phyloP scores from a whole-genome alignment of 1,139 yeast genomes.

The Saccharomyces pastorianus region DNA sequence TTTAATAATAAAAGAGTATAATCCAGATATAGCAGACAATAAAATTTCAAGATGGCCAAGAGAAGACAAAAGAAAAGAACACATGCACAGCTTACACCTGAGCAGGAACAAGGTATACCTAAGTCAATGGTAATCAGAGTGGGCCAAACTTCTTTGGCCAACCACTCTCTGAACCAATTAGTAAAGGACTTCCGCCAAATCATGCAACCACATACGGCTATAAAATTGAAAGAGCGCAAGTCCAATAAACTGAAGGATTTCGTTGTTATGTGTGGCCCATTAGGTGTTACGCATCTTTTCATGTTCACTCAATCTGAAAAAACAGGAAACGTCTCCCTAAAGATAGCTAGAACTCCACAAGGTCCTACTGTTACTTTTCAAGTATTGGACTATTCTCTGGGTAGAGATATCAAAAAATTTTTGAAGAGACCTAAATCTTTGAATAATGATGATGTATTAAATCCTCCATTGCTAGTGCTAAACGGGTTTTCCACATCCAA shows the following conservation, averaged over 20 bases:
- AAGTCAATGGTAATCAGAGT: conserved; percentile 87
- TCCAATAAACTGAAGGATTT: conserved; percentile 82
- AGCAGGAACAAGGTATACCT: conserved; percentile 63
- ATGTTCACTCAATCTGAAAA: conserved; percentile 75
- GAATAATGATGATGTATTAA: conserved; percentile 56
- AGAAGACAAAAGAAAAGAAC: conserved; percentile 29
- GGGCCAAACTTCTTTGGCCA: conserved; percentile 63
- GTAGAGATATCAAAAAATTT: conserved; percentile 69
- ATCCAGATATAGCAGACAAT: background rate
- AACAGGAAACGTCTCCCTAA: conserved; percentile 71
- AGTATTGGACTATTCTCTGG: conserved; percentile 67
- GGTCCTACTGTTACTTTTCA: conserved; percentile 91
- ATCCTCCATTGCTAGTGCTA: conserved; percentile 85
- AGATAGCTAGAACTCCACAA: conserved; percentile 81
- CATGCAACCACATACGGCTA: conserved; percentile 97
- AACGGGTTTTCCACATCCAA: conserved; percentile 58
- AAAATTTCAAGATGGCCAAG: conserved; percentile 1
- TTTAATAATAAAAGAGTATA: background rate
- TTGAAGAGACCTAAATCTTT: conserved; percentile 64
- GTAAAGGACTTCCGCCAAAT: conserved; percentile 80
- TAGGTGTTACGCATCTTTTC: conserved; percentile 84
- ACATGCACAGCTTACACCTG: conserved; percentile 59
- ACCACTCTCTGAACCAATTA: conserved; percentile 73
- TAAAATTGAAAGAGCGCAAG: conserved; percentile 76
- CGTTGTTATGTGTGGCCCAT: conserved; percentile 93